Evolutionary conservation across 2,329 filamentous ascomycete genomes (phyloP).

Genomic region (Cordyceps fumosorosea): DNA sequence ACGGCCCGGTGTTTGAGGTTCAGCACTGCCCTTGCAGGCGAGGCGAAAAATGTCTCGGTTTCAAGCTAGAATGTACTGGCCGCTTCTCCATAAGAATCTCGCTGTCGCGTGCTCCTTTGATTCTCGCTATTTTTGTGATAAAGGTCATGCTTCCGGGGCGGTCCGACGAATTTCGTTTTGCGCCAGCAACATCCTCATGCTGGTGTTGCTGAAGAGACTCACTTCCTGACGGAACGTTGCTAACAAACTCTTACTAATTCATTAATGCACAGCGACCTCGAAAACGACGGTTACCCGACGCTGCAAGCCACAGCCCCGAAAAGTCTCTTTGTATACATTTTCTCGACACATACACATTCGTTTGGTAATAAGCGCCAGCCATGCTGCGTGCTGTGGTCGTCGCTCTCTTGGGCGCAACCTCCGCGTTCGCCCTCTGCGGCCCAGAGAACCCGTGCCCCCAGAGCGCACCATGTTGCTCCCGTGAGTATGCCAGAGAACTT

Average conservation of each 20-base stretch:
- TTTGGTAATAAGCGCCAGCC: conserved; percentile 2
- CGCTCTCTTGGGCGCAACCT: conserved; percentile 26
- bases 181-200: not conserved
- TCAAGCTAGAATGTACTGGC: not conserved
- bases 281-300: not conserved
- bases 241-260: not conserved
- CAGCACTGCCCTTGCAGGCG: not conserved
- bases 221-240: not conserved
- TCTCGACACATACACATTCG: too few relatives aligned
- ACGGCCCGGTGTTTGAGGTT: not conserved
- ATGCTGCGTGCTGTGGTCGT: conserved; percentile 28
- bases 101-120: not conserved
- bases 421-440: conserved; percentile 36
- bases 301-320: not conserved
- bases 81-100: not conserved
- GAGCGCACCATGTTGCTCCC: conserved; percentile 69
- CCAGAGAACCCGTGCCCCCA: conserved; percentile 59
- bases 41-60: not conserved
- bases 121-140: not conserved
- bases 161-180: not conserved
- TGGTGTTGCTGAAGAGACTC: not conserved
- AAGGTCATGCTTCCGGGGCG: not conserved
- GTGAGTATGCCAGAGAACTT: conserved; percentile 43
- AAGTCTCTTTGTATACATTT: not conserved
- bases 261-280: not conserved